Evolutionary conservation across 345 rosid species (phyloP).

Genomic region (Camelina hispida): DNA sequence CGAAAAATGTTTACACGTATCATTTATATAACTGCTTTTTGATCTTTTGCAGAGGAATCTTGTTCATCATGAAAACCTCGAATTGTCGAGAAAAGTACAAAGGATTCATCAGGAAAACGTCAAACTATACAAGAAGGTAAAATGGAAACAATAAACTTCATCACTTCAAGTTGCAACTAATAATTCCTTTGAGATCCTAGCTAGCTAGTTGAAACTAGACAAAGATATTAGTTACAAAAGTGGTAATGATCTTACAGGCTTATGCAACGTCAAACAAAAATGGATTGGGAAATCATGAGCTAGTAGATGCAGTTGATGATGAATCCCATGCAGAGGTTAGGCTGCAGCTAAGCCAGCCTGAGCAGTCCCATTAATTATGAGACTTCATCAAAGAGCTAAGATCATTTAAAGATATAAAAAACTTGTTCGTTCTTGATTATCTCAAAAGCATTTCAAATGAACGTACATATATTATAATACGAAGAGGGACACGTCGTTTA

Average conservation of each 20-base stretch:
- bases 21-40: too few species aligned
- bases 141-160: conserved; percentile 1
- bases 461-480: not conserved
- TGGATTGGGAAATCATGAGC: conserved; percentile 37
- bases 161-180: not conserved
- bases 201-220: not conserved
- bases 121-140: conserved; percentile 62
- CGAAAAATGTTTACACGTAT: not conserved
- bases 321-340: conserved; percentile 45
- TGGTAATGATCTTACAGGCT: conserved; percentile 51
- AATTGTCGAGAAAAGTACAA: conserved; percentile 55
- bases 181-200: not conserved
- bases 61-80: conserved; percentile 60
- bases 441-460: conserved; percentile 11
- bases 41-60: conserved; percentile 53
- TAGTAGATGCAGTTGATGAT: conserved; percentile 42
- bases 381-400: conserved; percentile 30
- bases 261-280: conserved; percentile 45
- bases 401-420: conserved; percentile 5
- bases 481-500: not conserved
- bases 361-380: conserved; percentile 30
- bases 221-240: conserved; percentile 11
- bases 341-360: conserved; percentile 60
- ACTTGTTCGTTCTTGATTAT: conserved; percentile 24
- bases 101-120: conserved; percentile 58